These are phyloP conservation scores for Trichoderma afroharzianum DNA, from an alignment of 2,329 filamentous ascomycete species.

Conservation along the genomic window DNA sequence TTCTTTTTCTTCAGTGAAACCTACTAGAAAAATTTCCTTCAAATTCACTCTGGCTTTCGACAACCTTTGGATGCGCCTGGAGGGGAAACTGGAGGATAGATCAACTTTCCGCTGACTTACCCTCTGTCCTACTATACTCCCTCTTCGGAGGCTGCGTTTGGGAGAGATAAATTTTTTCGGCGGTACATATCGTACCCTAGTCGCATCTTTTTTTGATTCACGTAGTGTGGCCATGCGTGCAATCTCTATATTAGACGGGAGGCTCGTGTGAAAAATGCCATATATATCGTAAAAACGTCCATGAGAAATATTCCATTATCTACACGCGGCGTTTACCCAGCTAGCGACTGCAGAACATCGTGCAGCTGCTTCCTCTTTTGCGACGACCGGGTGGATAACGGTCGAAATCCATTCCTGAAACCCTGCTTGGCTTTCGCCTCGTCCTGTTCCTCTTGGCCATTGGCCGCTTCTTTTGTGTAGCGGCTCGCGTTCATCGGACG, in stretches of 20 bases:
- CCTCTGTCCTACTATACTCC: conserved; percentile 42
- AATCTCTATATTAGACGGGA: neutral
- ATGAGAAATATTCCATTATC: neutral
- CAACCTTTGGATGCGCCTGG: conserved; percentile 51
- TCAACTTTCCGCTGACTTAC: conserved; percentile 46
- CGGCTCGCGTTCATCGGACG: conserved; percentile 19
- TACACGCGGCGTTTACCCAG: conserved; percentile 15
- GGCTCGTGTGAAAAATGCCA: neutral
- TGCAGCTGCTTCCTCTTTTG: conserved; percentile 34
- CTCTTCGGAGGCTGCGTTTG: conserved; percentile 30
- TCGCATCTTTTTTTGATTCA: neutral
- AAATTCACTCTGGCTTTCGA: conserved; percentile 67
- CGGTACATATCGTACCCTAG: conserved; percentile 31
- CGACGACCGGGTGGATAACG: conserved; percentile 24
- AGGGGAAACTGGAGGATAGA: conserved; percentile 74
- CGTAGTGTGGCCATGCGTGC: neutral
- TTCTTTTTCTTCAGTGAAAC: conserved; percentile 34
- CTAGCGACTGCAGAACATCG: conserved; percentile 33
- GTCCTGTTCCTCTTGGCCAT: neutral
- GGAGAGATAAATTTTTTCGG: conserved; percentile 33
- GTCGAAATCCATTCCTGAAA: conserved; percentile 14
- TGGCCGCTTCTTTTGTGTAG: neutral
- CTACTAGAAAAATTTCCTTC: conserved; percentile 51
- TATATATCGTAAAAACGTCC: neutral
- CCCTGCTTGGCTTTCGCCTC: neutral